Evolutionary conservation across 805 yeast species (phyloP).

Genomic region (Lipomyces starkeyi): DNA sequence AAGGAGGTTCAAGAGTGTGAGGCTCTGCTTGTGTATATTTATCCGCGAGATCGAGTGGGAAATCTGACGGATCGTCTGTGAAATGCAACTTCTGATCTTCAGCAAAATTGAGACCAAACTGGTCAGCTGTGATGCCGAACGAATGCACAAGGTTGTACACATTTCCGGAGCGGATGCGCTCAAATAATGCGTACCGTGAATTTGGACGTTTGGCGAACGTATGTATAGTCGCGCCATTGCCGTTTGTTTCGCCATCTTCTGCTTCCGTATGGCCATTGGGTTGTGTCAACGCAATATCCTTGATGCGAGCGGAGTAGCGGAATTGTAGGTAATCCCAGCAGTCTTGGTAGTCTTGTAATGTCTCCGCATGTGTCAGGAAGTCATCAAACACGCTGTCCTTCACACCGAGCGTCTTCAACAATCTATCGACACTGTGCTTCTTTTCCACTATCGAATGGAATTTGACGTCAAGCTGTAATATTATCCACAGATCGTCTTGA

Average conservation of each 20-base stretch:
- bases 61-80: conserved; percentile 67
- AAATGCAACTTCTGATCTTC: conserved; percentile 71
- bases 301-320: conserved; percentile 64
- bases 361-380: conserved; percentile 59
- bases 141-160: conserved; percentile 48
- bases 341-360: conserved; percentile 85
- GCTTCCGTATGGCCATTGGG: conserved; percentile 11
- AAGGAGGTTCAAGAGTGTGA: conserved; percentile 21
- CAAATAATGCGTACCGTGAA: conserved; percentile 49
- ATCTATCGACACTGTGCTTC: conserved; percentile 63
- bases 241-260: conserved; percentile 46
- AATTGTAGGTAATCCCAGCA: conserved; percentile 82
- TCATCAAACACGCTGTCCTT: conserved; percentile 65
- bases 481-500: conserved; percentile 92
- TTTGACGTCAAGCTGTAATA: conserved; percentile 83
- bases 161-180: conserved; percentile 41
- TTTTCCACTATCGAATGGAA: conserved; percentile 84
- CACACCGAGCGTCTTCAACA: conserved; percentile 59
- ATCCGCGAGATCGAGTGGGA: conserved; percentile 67
- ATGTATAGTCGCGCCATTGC: conserved; percentile 44
- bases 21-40: conserved; percentile 38
- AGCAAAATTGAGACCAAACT: conserved; percentile 80
- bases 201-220: conserved; percentile 47
- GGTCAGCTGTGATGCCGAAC: conserved; percentile 77
- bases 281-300: conserved; percentile 49